Evolutionary conservation across 1,139 yeast genomes (phyloP).

Genomic region (Sugiyamaella japonica): DNA sequence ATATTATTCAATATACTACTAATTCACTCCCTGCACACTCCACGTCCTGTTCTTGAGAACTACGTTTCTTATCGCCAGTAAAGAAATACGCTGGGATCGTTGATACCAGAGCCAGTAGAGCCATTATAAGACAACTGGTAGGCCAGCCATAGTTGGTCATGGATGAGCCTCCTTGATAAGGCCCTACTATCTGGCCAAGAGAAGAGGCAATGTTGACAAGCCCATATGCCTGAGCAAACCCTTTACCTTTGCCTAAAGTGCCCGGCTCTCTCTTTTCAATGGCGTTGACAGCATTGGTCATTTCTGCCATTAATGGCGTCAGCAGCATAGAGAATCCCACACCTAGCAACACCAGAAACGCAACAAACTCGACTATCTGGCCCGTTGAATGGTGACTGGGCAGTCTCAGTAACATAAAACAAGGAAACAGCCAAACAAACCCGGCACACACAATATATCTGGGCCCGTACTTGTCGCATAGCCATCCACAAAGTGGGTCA

Average conservation of each 20-base stretch:
- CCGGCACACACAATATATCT: slow-evolving; percentile 35
- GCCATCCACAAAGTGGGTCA: slow-evolving; percentile 39
- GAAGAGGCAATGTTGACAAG: slow-evolving; percentile 41
- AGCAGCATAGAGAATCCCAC: slow-evolving; percentile 30
- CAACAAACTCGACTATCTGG: slow-evolving; percentile 37
- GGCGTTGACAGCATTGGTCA: slow-evolving; percentile 33
- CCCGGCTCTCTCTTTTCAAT: slow-evolving; percentile 38
- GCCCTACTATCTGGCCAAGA: slow-evolving; percentile 40
- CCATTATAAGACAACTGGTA: slow-evolving; percentile 32
- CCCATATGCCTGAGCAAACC: slow-evolving; percentile 42
- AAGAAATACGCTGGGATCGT: slow-evolving; percentile 33
- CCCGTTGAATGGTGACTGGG: slow-evolving; percentile 33
- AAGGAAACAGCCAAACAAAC: slow-evolving; percentile 31
- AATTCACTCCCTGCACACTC: neutral
- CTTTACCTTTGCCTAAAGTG: slow-evolving; percentile 38
- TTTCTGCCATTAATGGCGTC: slow-evolving; percentile 39
- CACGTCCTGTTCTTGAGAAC: neutral
- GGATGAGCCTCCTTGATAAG: slow-evolving; percentile 38
- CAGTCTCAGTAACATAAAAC: slow-evolving; percentile 36
- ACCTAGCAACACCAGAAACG: slow-evolving; percentile 36
- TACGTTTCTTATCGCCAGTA: slow-evolving; percentile 31
- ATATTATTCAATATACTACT: neutral
- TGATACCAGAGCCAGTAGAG: slow-evolving; percentile 30
- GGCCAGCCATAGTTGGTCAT: slow-evolving; percentile 35
- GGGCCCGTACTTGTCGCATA: slow-evolving; percentile 39